Percentiles rank a stretch among this genome's conserved stretches.
Evolutionary conservation across 805 yeast genomes (phyloP).

Genomic region (Suhomyces tanzawaensis): DNA sequence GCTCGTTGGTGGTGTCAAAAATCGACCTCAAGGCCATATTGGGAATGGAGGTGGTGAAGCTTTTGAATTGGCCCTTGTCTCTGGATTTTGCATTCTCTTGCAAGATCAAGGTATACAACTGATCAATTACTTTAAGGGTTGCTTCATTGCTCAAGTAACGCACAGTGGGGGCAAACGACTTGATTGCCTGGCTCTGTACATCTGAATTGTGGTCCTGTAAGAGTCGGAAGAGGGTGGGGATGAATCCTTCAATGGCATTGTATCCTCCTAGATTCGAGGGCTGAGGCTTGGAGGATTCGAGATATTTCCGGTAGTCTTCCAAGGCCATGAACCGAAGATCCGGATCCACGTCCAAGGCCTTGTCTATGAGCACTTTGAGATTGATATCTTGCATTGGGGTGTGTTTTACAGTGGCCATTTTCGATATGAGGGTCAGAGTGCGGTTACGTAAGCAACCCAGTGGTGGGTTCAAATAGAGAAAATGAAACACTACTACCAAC

Average conservation of each 20-base stretch:
- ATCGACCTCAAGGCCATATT: conserved; percentile 52
- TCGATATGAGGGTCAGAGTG: no score
- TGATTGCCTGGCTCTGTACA: conserved; percentile 72
- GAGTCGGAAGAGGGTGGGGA: conserved; percentile 39
- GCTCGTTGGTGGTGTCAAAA: conserved; percentile 18
- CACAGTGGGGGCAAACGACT: conserved; percentile 50
- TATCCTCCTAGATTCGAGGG: conserved; percentile 1
- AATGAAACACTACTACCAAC: no score
- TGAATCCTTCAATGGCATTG: conserved; percentile 19
- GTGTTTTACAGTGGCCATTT: no score
- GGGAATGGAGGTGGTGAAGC: conserved; percentile 48
- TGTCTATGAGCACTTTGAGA: conserved; percentile 33
- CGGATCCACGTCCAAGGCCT: conserved; percentile 67
- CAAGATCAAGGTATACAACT: conserved; percentile 24
- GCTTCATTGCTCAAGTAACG: conserved; percentile 33
- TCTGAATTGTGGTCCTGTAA: conserved; percentile 65
- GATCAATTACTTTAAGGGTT: conserved; percentile 25
- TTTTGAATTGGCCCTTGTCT: conserved; percentile 15
- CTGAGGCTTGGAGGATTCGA: conserved; percentile 18
- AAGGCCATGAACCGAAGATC: conserved; percentile 85
- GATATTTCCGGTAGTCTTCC: conserved; percentile 59
- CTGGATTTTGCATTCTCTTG: conserved; percentile 17
- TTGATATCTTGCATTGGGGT: conserved; percentile 29
- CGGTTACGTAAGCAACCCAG: no score
- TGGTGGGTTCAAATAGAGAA: no score